phyloP scores from a whole-genome alignment of 129 eudicot genomes.

The Helianthus tuberosus region DNA sequence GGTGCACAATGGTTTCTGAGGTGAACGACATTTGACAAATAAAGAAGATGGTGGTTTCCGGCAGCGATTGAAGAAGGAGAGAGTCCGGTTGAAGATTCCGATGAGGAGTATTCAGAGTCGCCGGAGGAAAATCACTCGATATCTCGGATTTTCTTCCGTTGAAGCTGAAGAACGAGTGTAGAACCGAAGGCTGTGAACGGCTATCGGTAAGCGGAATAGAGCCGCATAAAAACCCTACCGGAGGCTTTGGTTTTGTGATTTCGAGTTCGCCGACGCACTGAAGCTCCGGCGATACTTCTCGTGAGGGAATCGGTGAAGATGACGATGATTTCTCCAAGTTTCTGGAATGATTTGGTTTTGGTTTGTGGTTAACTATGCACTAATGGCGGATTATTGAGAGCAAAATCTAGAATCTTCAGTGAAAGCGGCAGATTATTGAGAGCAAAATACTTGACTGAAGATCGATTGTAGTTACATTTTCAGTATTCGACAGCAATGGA shows the following conservation, averaged over 20 bases:
- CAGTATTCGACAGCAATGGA: no score
- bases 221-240: conserved; percentile 82
- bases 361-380: conserved; percentile 8
- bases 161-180: conserved; percentile 66
- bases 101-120: no score
- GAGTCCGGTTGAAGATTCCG: no score
- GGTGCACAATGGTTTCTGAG: no score
- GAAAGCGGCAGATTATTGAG: no score
- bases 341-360: conserved; percentile 6
- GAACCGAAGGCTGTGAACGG: conserved; percentile 62
- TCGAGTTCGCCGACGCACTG: conserved; percentile 85
- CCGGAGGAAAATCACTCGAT: not conserved
- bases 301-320: conserved; percentile 23
- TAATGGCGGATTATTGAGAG: not conserved
- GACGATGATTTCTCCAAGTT: conserved; percentile 55
- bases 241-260: conserved; percentile 69
- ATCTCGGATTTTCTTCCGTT: conserved; percentile 38
- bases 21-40: no score
- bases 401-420: not conserved
- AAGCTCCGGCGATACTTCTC: conserved; percentile 46
- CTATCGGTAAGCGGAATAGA: conserved; percentile 86
- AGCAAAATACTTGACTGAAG: no score
- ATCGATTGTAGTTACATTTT: no score
- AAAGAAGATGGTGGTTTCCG: no score
- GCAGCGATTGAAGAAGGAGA: no score